Percentiles rank a stretch among this genome's conserved stretches.
Conservation (phyloP, 495 filamentous ascomycete species). For the Elasticomyces elasticus region DNA sequence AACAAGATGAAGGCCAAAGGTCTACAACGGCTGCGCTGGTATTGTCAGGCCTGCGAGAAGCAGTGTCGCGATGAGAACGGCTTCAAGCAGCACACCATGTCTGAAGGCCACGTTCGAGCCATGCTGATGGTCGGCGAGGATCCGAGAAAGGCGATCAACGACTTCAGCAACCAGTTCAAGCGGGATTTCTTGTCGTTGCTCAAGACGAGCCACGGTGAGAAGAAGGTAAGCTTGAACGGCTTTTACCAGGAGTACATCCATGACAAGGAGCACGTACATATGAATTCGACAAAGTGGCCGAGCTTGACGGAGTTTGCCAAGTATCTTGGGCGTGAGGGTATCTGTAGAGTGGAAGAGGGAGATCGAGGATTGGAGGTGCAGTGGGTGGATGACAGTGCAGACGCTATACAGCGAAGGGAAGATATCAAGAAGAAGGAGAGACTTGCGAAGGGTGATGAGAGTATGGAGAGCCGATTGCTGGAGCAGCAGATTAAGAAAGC, state of each 20-base stretch:
- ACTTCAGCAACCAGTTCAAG: slow-evolving; percentile 67
- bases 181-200: slow-evolving; percentile 68
- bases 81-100: slow-evolving; percentile 66
- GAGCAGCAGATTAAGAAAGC: slow-evolving; percentile 71
- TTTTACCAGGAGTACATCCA: slow-evolving; percentile 87
- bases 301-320: slow-evolving; percentile 81
- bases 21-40: slow-evolving; percentile 76
- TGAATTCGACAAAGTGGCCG: slow-evolving; percentile 87
- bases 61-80: slow-evolving; percentile 60
- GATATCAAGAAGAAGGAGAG: slow-evolving; percentile 72
- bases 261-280: slow-evolving; percentile 76
- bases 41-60: slow-evolving; percentile 60
- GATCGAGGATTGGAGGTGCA: slow-evolving; percentile 70
- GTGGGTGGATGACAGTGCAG: slow-evolving; percentile 85
- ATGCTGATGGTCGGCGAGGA: slow-evolving; percentile 81
- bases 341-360: slow-evolving; percentile 79
- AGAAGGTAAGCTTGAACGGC: slow-evolving; percentile 71
- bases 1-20: slow-evolving; percentile 90
- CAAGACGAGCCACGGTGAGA: slow-evolving; percentile 72
- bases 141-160: slow-evolving; percentile 64
- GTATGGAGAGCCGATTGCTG: slow-evolving; percentile 71
- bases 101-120: slow-evolving; percentile 73
- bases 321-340: slow-evolving; percentile 67
- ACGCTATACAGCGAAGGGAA: slow-evolving; percentile 68
- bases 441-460: slow-evolving; percentile 81